These are phyloP conservation scores for Ceratocystis cacaofunesta DNA, from an alignment of 2,329 filamentous ascomycete genomes.

Conservation along the genomic window DNA sequence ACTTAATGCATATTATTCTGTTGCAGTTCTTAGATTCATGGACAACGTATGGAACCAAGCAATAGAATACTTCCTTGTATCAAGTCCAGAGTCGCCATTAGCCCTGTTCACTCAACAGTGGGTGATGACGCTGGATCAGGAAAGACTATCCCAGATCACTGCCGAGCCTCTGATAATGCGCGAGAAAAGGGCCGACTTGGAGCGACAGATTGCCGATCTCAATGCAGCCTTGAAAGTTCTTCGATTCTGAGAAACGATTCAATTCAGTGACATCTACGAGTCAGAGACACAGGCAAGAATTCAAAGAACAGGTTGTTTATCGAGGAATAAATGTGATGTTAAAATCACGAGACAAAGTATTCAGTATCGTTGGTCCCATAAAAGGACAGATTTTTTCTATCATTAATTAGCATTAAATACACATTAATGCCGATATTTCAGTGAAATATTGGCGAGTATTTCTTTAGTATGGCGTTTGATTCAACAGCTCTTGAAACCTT, in stretches of 20 bases:
- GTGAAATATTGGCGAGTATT: not conserved
- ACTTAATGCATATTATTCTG: constrained; percentile 24
- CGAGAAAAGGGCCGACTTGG: constrained; percentile 30
- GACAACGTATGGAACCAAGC: constrained; percentile 26
- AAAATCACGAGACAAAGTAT: not conserved
- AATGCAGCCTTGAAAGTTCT: constrained; percentile 2
- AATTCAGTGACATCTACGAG: not conserved
- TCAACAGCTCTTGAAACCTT: too few relatives aligned
- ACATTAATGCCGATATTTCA: not conserved
- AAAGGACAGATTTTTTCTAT: not conserved
- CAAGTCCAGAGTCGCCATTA: constrained; percentile 21
- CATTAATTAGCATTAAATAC: not conserved
- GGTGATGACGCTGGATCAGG: constrained; percentile 21
- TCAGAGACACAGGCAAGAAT: not conserved
- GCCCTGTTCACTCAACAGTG: constrained; percentile 23
- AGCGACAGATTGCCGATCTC: constrained; percentile 18
- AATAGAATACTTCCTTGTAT: constrained; percentile 22
- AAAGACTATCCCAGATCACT: constrained; percentile 21
- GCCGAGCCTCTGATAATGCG: constrained; percentile 24
- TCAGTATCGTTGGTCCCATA: not conserved
- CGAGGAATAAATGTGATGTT: not conserved
- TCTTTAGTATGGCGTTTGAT: too few relatives aligned
- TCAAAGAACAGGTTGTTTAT: not conserved
- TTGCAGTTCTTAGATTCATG: constrained; percentile 24
- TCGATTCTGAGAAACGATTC: not conserved